Conservation (phyloP, 768 basidiomycete genomes). For the Gelatoporia subvermispora region DNA sequence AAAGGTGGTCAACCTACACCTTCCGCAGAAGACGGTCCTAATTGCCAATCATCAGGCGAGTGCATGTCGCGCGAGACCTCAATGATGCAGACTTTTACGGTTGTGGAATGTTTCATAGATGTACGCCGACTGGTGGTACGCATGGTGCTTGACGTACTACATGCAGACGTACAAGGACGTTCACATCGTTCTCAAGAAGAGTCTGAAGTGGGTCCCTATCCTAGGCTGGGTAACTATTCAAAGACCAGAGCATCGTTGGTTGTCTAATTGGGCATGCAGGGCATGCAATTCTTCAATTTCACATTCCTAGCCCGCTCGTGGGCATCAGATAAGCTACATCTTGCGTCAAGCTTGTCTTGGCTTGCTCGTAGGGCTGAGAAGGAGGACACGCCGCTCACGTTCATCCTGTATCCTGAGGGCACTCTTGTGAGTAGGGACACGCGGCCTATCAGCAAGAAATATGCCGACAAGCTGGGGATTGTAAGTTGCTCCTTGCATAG, state of each 20-base stretch:
- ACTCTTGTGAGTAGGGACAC: constrained; percentile 89
- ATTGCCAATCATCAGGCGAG: constrained; percentile 92
- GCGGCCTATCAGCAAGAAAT: constrained; percentile 78
- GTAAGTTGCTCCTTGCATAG: constrained; percentile 43
- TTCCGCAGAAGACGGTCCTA: constrained; percentile 77
- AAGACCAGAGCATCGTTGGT: neutral
- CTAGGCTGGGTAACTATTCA: constrained; percentile 71
- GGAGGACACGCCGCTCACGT: constrained; percentile 66
- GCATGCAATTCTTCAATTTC: constrained; percentile 92
- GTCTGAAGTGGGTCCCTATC: constrained; percentile 80
- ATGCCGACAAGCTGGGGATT: constrained; percentile 82
- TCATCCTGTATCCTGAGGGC: constrained; percentile 93
- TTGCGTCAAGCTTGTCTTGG: constrained; percentile 60
- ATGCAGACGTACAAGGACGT: constrained; percentile 63
- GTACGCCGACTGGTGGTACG: constrained; percentile 82
- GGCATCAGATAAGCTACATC: constrained; percentile 73
- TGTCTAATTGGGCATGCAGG: constrained; percentile 36
- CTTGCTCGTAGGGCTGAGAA: constrained; percentile 67
- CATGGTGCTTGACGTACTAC: constrained; percentile 80
- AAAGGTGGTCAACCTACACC: constrained; percentile 50
- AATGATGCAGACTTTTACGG: neutral
- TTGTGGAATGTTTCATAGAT: constrained; percentile 36
- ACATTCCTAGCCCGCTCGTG: constrained; percentile 91
- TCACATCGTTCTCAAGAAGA: constrained; percentile 90
- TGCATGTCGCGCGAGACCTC: neutral